These are phyloP conservation scores for Ammopiptanthus mongolicus DNA, from an alignment of 306 rosid genomes.

Conservation along the genomic window DNA sequence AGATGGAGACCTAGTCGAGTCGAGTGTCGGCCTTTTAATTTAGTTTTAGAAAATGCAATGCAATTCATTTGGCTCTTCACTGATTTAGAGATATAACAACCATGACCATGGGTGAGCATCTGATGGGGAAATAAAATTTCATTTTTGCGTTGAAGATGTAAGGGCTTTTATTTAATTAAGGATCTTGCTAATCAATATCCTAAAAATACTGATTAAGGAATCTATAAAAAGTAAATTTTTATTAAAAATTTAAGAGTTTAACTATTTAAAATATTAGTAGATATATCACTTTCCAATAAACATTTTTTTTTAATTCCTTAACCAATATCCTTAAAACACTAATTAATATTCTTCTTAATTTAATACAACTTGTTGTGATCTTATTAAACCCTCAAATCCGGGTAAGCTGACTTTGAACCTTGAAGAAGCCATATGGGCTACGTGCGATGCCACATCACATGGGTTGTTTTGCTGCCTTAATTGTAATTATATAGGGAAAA, in stretches of 20 bases:
- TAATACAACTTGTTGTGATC: background rate
- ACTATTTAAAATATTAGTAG: too few relatives aligned
- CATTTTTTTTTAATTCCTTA: too few relatives aligned
- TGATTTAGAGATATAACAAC: conserved; percentile 29
- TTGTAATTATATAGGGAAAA: background rate
- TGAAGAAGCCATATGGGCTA: conserved; percentile 4
- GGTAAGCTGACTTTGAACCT: conserved; percentile 43
- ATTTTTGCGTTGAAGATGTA: background rate
- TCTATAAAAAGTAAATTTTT: too few relatives aligned
- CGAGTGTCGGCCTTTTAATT: background rate
- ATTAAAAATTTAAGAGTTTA: too few relatives aligned
- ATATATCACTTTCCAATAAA: too few relatives aligned
- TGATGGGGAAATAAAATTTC: background rate
- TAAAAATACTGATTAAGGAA: too few relatives aligned
- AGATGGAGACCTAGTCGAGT: background rate
- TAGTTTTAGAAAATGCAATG: background rate
- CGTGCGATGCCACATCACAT: conserved; percentile 26
- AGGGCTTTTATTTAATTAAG: background rate
- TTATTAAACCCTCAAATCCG: conserved; percentile 16
- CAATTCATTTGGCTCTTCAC: conserved; percentile 15
- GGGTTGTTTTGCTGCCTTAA: background rate
- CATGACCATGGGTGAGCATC: background rate
- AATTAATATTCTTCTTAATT: background rate
- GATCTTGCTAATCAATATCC: too few relatives aligned
- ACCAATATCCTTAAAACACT: too few relatives aligned